phyloP scores from a whole-genome alignment of 305 asterid species.

The Solanum hybrid region DNA sequence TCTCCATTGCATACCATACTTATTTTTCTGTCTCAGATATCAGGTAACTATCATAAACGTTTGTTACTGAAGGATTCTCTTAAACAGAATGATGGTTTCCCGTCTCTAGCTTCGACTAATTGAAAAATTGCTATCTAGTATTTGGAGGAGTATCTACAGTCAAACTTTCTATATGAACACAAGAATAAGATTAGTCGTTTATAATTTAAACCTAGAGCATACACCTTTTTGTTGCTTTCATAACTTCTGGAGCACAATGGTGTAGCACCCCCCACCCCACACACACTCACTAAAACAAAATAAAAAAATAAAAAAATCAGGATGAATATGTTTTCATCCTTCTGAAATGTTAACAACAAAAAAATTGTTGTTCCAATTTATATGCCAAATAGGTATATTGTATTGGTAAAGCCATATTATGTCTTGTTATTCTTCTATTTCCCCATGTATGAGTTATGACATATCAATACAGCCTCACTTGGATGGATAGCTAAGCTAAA shows the following conservation, averaged over 20 bases:
- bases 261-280: not conserved
- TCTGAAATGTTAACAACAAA: not conserved
- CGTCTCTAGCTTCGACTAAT: not conserved
- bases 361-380: not conserved
- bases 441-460: not conserved
- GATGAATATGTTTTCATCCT: not conserved
- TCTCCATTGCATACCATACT: conserved; percentile 72
- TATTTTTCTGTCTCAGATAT: conserved; percentile 74
- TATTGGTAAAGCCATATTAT: not conserved
- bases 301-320: no score
- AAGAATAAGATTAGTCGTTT: not conserved
- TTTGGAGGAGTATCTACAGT: not conserved
- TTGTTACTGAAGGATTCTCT: conserved; percentile 1
- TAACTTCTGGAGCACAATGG: not conserved
- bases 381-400: not conserved
- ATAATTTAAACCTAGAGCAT: not conserved
- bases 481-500: conserved; percentile 3
- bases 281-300: not conserved
- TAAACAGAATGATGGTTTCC: not conserved
- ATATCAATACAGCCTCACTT: not conserved
- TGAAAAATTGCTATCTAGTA: not conserved
- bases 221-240: not conserved
- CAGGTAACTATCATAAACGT: conserved; percentile 35
- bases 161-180: not conserved
- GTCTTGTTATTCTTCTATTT: not conserved